Conservation (phyloP, 345 rosid genomes). For the Alliaria petiolata region DNA sequence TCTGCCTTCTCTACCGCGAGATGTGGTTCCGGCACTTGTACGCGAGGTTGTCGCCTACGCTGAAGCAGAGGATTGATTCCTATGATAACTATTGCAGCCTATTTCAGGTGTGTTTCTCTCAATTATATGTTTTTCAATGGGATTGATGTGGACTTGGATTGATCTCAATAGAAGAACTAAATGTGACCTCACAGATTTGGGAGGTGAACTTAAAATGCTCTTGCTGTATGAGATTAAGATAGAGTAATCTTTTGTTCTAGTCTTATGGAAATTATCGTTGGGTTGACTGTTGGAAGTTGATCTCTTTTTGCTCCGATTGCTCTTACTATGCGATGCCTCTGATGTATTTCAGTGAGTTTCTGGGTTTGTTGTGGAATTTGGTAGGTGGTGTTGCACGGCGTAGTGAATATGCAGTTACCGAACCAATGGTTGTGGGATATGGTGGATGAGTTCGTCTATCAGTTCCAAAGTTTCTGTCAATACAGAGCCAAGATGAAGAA, state of each 20-base stretch:
- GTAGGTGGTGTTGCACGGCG: constrained; percentile 93
- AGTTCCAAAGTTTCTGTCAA: constrained; percentile 96
- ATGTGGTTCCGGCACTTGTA: constrained; percentile 98
- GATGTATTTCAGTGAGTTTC: background rate
- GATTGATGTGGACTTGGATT: background rate
- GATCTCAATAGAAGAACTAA: background rate
- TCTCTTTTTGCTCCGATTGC: background rate
- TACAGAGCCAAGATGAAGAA: constrained; percentile 93
- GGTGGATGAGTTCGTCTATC: constrained; percentile 99
- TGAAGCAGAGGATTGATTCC: constrained; percentile 92
- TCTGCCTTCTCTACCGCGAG: constrained; percentile 94
- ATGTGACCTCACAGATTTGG: too few relatives aligned
- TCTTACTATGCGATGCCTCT: background rate
- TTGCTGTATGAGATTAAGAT: too few relatives aligned
- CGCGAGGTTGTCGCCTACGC: constrained; percentile 86
- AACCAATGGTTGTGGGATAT: constrained; percentile 99
- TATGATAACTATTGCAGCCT: constrained; percentile 96
- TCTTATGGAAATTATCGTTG: background rate
- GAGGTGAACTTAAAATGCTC: too few relatives aligned
- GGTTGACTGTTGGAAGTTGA: background rate
- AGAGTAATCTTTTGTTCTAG: too few relatives aligned
- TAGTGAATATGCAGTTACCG: constrained; percentile 93
- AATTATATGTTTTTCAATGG: background rate
- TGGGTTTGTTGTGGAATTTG: background rate
- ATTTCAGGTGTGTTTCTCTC: constrained; percentile 50